Conservation (phyloP, 768 basidiomycete species). For the Serpula lacrymans region DNA sequence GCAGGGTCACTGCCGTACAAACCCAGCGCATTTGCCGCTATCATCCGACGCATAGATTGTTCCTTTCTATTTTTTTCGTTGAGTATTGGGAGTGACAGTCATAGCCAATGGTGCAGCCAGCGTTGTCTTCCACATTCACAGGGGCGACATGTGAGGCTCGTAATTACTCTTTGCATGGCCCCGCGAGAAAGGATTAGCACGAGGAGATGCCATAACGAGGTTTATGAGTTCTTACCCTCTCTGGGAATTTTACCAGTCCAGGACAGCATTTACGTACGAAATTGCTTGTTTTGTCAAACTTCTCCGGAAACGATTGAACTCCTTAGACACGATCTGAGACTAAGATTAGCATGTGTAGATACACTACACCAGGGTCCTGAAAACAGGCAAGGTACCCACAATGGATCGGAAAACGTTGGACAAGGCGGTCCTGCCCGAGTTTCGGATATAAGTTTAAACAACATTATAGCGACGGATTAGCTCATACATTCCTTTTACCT, state of each 20-base stretch:
- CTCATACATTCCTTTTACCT: conserved; percentile 22
- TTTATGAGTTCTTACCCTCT: conserved; percentile 19
- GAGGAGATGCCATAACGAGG: conserved; percentile 9
- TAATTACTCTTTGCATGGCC: not conserved
- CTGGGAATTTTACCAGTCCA: conserved; percentile 14
- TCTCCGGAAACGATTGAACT: conserved; percentile 14
- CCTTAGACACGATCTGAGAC: conserved; percentile 18
- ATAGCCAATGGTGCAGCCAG: conserved; percentile 7
- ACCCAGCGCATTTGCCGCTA: conserved; percentile 5
- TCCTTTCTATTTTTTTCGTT: conserved; percentile 14
- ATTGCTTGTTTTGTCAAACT: conserved; percentile 14
- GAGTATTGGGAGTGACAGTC: conserved; percentile 9
- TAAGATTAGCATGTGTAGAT: conserved; percentile 27
- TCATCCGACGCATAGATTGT: conserved; percentile 9
- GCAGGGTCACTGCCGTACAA: conserved; percentile 17
- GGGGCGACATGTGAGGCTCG: conserved; percentile 1
- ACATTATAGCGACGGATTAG: conserved; percentile 11
- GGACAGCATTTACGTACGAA: conserved; percentile 23
- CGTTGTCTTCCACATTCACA: conserved; percentile 1
- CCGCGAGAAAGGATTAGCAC: too few relatives aligned
- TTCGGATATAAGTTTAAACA: conserved; percentile 5
- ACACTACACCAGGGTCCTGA: conserved; percentile 21
- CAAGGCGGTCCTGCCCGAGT: conserved; percentile 11
- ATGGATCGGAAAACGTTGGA: conserved; percentile 22
- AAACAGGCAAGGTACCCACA: conserved; percentile 25